Evolutionary conservation across 805 yeast genomes (phyloP).

Genomic region (Saccharomycopsis amapae): DNA sequence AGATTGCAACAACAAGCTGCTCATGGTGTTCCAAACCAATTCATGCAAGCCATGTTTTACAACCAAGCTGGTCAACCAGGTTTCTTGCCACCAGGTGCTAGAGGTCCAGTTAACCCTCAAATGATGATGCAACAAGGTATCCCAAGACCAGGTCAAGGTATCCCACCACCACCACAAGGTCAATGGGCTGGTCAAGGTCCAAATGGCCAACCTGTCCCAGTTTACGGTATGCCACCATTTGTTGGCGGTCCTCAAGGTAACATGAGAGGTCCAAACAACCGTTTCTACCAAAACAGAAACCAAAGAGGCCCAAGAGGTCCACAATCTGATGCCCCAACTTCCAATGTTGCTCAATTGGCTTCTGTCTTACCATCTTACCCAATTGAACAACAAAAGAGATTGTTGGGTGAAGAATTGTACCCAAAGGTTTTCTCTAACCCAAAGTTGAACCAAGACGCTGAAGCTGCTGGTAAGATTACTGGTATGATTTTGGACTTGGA

Average conservation of each 20-base stretch:
- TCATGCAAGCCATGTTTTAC: conserved; percentile 80
- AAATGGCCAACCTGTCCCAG: conserved; percentile 77
- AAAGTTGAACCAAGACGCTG: conserved; percentile 73
- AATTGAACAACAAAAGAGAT: conserved; percentile 92
- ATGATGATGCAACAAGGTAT: conserved; percentile 61
- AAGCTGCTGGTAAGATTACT: conserved; percentile 97
- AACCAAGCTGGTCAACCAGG: conserved; percentile 63
- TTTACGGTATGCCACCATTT: conserved; percentile 81
- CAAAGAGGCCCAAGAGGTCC: conserved; percentile 28
- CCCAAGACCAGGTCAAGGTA: conserved; percentile 57
- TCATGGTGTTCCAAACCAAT: conserved; percentile 80
- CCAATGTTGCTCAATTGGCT: conserved; percentile 41
- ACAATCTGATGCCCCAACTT: conserved; percentile 27
- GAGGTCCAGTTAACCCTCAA: conserved; percentile 74
- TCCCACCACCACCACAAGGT: conserved; percentile 47
- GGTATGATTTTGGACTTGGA: conserved; percentile 98
- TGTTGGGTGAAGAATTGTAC: conserved; percentile 95
- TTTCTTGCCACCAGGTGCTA: conserved; percentile 74
- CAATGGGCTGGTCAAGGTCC: conserved; percentile 63
- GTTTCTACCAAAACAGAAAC: conserved; percentile 25
- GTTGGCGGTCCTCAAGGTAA: conserved; percentile 52
- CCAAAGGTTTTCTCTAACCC: conserved; percentile 83
- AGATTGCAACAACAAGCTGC: conserved; percentile 96
- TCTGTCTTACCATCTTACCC: conserved; percentile 58
- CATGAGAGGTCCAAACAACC: conserved; percentile 39